Evolutionary conservation across 257 asterid species (phyloP), one percentile per base, ranked within the genome.

Genomic region (Primulina eburnea): DNA sequence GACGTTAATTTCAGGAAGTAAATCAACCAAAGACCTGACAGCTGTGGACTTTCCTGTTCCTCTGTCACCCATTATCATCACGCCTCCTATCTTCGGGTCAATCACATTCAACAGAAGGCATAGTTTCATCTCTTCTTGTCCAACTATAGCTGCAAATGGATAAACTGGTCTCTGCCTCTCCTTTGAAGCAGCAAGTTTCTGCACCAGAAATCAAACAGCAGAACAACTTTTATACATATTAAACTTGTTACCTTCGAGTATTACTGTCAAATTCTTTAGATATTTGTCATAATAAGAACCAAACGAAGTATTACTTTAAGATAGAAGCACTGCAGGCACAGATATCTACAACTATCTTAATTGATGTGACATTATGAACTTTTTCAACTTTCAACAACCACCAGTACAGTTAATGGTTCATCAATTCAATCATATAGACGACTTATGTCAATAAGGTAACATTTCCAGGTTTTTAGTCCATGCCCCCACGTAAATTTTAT

Each of bases 31-130:
- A 6, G 97, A 90, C 58, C 99, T 79, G 47, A 94, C 97, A 1
- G 96, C 78, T 0, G 99, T 94, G 37, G 99, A 94, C 68, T 94
- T 94, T 66, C 99, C 97, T 0, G 99, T 94, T 69, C 99, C 97
- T 59, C 99, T 82, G 61, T 94, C 97, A 6, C 97, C 96, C 99
- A 94, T 91, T 60, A 94, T 94, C 97, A 94, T 94, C 38, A 94
- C 99, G 9, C 97, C 97, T 61, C 99, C 97, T n/a, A 94, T 94
- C 74, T 94, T 91, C 3, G 97, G 97, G 67, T 94, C 99, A 28
- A 94, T 89, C 57, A 94, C 97, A 70, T 94, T 94, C 73, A 91
- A 69, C 60, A 87, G 75, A 32, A 89, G 95, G 80, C 96, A 91
- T 16, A 91, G 81, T 61, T 94, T 94, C 99, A 94, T 94, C 80